Conservation (phyloP, 1,284 basidiomycete species). For the Leccinum proximum region DNA sequence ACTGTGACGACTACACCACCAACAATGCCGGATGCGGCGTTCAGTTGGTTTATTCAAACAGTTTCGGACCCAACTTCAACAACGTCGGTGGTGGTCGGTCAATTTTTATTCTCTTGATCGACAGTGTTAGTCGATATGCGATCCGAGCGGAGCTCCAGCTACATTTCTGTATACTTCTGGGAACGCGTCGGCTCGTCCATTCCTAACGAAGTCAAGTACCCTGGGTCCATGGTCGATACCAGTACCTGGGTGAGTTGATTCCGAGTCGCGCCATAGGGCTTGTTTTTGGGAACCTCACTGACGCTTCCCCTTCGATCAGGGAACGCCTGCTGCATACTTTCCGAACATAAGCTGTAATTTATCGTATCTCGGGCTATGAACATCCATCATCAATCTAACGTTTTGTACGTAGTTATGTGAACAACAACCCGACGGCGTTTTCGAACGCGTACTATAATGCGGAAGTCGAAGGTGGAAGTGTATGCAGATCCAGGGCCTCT, state of each 20-base stretch:
- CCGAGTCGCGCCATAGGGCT: too few relatives aligned
- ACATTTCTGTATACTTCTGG: constrained; percentile 27
- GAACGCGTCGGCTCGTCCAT: constrained; percentile 16
- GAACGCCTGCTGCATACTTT: constrained; percentile 22
- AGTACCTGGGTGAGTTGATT: background rate
- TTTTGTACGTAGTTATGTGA: constrained; percentile 25
- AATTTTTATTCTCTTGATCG: background rate
- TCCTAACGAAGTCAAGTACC: constrained; percentile 14
- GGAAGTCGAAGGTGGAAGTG: too few relatives aligned
- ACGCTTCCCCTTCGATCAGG: constrained; percentile 9
- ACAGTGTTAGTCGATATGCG: constrained; percentile 10
- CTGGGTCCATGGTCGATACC: too few relatives aligned
- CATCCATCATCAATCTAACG: constrained; percentile 20
- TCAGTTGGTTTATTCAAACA: constrained; percentile 37
- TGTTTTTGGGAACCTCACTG: background rate
- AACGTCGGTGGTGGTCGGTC: constrained; percentile 57
- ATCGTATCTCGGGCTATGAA: constrained; percentile 20
- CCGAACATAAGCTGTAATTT: constrained; percentile 12
- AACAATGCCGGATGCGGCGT: constrained; percentile 68
- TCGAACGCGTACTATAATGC: constrained; percentile 13
- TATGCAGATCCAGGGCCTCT: too few relatives aligned
- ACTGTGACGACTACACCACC: constrained; percentile 56
- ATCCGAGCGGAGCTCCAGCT: constrained; percentile 16
- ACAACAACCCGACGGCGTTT: constrained; percentile 17
- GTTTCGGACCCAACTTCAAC: constrained; percentile 63